Evolutionary conservation across 1,139 yeast species (phyloP).

Genomic region (Taphrina communis): DNA sequence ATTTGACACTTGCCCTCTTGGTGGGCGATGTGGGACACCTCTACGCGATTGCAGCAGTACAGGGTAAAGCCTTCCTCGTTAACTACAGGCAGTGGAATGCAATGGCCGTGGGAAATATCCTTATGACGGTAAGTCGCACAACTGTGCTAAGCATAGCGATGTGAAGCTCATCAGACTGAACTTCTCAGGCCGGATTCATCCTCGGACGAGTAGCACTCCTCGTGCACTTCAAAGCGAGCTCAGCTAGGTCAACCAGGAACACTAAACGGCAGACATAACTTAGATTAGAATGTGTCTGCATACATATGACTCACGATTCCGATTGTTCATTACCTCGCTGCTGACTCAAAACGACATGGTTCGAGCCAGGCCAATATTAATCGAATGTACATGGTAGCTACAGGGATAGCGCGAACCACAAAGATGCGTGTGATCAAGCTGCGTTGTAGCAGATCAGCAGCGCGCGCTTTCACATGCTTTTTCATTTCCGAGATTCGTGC

Average conservation of each 20-base stretch:
- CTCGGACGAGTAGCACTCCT: neutral
- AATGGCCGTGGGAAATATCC: neutral
- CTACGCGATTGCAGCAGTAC: conserved; percentile 9
- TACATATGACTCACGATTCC: too few relatives aligned
- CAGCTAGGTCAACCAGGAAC: neutral
- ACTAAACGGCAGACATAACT: too few relatives aligned
- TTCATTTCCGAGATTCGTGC: too few relatives aligned
- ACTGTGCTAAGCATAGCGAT: neutral
- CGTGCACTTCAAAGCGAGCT: neutral
- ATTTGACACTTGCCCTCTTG: neutral
- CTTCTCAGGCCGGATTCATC: neutral
- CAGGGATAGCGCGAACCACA: too few relatives aligned
- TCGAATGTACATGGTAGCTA: too few relatives aligned
- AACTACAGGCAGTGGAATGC: conserved; percentile 11
- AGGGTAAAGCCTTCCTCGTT: conserved; percentile 1
- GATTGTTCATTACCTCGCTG: too few relatives aligned
- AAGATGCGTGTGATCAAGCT: too few relatives aligned
- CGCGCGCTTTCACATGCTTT: too few relatives aligned
- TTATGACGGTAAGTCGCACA: neutral
- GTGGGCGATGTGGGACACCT: conserved; percentile 16
- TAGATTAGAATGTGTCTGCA: too few relatives aligned
- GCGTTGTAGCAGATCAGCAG: too few relatives aligned
- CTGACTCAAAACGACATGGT: too few relatives aligned
- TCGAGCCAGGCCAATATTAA: too few relatives aligned
- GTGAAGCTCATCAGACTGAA: neutral